phyloP scores from a whole-genome alignment of 129 eudicot genomes.

The Tanacetum coccineum region DNA sequence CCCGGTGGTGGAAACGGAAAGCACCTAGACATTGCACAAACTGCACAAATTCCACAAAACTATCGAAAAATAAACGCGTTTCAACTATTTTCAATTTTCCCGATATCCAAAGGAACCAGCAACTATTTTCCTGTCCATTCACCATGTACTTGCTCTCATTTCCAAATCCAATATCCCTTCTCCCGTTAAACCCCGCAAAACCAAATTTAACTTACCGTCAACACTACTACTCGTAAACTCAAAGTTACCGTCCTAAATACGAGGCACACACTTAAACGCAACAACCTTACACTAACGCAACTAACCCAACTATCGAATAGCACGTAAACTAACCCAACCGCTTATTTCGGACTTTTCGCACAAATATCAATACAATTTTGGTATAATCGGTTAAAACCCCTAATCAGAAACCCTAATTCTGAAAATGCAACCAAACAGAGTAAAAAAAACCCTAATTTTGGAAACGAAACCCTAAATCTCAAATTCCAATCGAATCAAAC shows the following conservation, averaged over 20 bases:
- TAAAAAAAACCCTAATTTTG: slow-evolving; percentile 15
- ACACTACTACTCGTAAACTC: neutral
- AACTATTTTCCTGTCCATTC: slow-evolving; percentile 62
- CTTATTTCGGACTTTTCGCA: neutral
- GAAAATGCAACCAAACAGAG: slow-evolving; percentile 33
- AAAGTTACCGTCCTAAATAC: too few relatives aligned
- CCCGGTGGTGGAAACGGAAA: slow-evolving; percentile 85
- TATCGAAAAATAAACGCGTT: slow-evolving; percentile 32
- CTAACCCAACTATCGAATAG: too few relatives aligned
- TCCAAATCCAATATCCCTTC: slow-evolving; percentile 44
- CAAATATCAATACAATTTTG: slow-evolving; percentile 3
- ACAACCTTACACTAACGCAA: too few relatives aligned
- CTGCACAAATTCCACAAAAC: slow-evolving; percentile 10
- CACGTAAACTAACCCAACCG: too few relatives aligned
- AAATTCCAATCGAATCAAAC: slow-evolving; percentile 28
- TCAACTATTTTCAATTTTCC: slow-evolving; percentile 42
- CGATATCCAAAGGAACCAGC: slow-evolving; percentile 56
- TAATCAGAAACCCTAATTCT: slow-evolving; percentile 55
- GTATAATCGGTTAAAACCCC: slow-evolving; percentile 34
- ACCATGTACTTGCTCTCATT: slow-evolving; percentile 83
- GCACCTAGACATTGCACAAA: slow-evolving; percentile 69
- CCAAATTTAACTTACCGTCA: slow-evolving; percentile 26
- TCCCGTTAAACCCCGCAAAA: slow-evolving; percentile 31
- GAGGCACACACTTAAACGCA: too few relatives aligned
- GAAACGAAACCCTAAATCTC: slow-evolving; percentile 30